Percentiles rank a stretch among this genome's conserved stretches.
Conservation (phyloP, 2,329 filamentous ascomycete species). For the Aspergillus sp. region DNA sequence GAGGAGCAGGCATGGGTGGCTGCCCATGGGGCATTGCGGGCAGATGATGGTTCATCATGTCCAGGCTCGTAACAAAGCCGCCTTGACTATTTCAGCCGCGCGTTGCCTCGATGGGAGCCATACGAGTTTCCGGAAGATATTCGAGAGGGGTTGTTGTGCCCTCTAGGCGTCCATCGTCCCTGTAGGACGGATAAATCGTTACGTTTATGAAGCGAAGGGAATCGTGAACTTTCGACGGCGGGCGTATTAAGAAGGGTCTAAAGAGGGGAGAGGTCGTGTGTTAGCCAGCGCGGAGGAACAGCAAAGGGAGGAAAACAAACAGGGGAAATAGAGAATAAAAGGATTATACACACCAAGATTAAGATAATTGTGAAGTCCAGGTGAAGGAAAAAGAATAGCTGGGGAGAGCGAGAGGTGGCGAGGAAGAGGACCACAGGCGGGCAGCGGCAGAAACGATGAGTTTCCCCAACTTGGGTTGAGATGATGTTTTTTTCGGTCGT, state of each 20-base stretch:
- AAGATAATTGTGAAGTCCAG: constrained; percentile 23
- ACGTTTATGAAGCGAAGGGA: background rate
- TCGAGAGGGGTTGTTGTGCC: constrained; percentile 26
- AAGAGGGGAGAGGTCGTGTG: constrained; percentile 15
- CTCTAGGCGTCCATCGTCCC: constrained; percentile 44
- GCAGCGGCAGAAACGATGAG: constrained; percentile 21
- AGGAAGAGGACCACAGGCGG: constrained; percentile 2
- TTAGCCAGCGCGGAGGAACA: constrained; percentile 12
- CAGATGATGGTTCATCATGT: constrained; percentile 52
- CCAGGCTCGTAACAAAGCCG: constrained; percentile 36
- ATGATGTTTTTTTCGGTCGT: constrained; percentile 34
- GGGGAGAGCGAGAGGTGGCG: constrained; percentile 14
- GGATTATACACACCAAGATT: constrained; percentile 17
- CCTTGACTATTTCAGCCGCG: constrained; percentile 43
- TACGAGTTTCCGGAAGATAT: constrained; percentile 35
- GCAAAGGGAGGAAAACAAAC: constrained; percentile 13
- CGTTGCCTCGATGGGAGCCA: constrained; percentile 48
- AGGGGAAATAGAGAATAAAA: constrained; percentile 5
- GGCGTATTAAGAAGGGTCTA: constrained; percentile 11
- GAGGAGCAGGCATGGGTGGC: constrained; percentile 55
- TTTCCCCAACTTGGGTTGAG: constrained; percentile 30
- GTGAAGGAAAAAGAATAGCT: background rate
- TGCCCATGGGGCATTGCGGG: constrained; percentile 53
- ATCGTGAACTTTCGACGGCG: background rate
- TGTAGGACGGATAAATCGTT: constrained; percentile 16